These are phyloP conservation scores for Cyberlindnera petersonii DNA, from an alignment of 805 yeast species.

Conservation along the genomic window DNA sequence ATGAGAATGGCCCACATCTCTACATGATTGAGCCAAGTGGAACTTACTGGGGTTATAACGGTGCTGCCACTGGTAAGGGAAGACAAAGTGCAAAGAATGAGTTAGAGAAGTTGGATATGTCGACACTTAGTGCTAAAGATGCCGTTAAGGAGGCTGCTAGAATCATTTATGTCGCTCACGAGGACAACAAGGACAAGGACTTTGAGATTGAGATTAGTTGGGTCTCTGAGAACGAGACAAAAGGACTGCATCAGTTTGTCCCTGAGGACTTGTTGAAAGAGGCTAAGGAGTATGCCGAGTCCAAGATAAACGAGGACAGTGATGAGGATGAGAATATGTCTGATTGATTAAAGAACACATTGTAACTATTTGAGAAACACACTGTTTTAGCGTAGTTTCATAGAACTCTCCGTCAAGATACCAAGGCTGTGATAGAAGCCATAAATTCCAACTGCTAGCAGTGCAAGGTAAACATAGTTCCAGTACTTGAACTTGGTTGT, in stretches of 20 bases:
- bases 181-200: slow-evolving; percentile 95
- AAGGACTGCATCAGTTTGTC: slow-evolving; percentile 73
- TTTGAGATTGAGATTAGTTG: slow-evolving; percentile 93
- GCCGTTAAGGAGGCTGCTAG: slow-evolving; percentile 94
- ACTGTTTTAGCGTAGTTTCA: not conserved
- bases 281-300: slow-evolving; percentile 81
- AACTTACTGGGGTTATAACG: slow-evolving; percentile 93
- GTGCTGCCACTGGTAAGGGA: slow-evolving; percentile 98
- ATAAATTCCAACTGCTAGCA: slow-evolving; percentile 42
- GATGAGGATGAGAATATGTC: slow-evolving; percentile 49
- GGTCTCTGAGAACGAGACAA: slow-evolving; percentile 74
- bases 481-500: slow-evolving; percentile 23
- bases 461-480: slow-evolving; percentile 33
- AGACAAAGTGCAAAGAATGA: slow-evolving; percentile 97
- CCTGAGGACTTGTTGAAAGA: slow-evolving; percentile 77
- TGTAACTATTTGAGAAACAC: too few relatives aligned
- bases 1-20: slow-evolving; percentile 83
- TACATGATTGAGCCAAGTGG: slow-evolving; percentile 99
- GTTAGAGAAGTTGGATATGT: slow-evolving; percentile 78
- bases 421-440: slow-evolving; percentile 33
- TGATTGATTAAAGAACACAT: too few relatives aligned
- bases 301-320: slow-evolving; percentile 74
- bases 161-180: slow-evolving; percentile 91
- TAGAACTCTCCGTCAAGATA: slow-evolving; percentile 7
- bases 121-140: slow-evolving; percentile 64